phyloP scores from a whole-genome alignment of 257 asterid genomes.

The Leonotis leonurus region DNA sequence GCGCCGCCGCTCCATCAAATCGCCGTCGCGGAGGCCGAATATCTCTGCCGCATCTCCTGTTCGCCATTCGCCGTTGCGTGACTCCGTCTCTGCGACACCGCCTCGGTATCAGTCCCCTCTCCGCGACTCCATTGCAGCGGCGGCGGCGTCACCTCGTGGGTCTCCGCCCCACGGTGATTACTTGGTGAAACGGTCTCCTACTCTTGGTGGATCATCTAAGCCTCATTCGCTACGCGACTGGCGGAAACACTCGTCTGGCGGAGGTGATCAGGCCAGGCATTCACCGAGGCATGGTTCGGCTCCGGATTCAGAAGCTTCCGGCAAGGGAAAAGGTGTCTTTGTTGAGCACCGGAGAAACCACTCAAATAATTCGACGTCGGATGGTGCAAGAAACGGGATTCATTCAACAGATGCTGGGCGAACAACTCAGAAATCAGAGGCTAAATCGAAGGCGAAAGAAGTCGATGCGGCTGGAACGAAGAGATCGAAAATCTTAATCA shows the following conservation, averaged over 20 bases:
- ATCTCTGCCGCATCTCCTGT: slow-evolving; percentile 38
- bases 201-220: slow-evolving; percentile 23
- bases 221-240: slow-evolving; percentile 22
- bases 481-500: slow-evolving; percentile 38
- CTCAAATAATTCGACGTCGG: slow-evolving; percentile 18
- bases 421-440: slow-evolving; percentile 17
- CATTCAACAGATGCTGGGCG: slow-evolving; percentile 17
- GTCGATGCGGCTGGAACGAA: slow-evolving; percentile 18
- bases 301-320: slow-evolving; percentile 22
- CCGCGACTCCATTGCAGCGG: slow-evolving; percentile 10
- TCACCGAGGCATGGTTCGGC: slow-evolving; percentile 24
- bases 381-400: slow-evolving; percentile 12
- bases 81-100: slow-evolving; percentile 24
- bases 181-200: slow-evolving; percentile 27
- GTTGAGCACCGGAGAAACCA: slow-evolving; percentile 27
- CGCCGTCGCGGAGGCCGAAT: slow-evolving; percentile 36
- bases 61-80: slow-evolving; percentile 41
- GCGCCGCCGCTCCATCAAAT: slow-evolving; percentile 52
- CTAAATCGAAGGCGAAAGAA: slow-evolving; percentile 25
- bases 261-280: slow-evolving; percentile 26
- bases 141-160: slow-evolving; percentile 17
- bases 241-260: slow-evolving; percentile 20
- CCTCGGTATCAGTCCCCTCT: slow-evolving; percentile 28
- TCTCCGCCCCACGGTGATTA: slow-evolving; percentile 25
- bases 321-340: slow-evolving; percentile 23